Conservation (phyloP, 345 rosid species). For the Lenwebbia sp. region DNA sequence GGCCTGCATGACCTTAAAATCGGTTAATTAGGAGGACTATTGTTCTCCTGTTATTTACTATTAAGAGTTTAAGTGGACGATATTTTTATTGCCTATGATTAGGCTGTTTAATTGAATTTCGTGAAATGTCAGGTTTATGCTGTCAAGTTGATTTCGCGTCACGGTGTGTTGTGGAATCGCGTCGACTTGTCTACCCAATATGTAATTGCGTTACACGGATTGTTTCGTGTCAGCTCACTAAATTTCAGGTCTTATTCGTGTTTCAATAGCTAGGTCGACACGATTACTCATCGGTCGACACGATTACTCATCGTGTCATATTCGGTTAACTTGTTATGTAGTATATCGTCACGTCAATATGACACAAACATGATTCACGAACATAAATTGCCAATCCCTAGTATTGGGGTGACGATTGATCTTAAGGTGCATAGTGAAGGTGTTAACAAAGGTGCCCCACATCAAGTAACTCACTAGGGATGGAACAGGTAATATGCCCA, state of each 20-base stretch:
- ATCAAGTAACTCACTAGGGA: neutral
- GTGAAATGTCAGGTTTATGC: neutral
- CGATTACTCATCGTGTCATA: neutral
- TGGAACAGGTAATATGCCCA: neutral
- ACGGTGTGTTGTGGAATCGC: neutral
- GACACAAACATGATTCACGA: neutral
- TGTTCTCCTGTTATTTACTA: neutral
- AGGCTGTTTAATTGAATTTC: neutral
- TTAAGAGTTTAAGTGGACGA: neutral
- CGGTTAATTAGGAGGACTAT: neutral
- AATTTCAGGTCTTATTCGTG: neutral
- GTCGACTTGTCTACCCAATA: neutral
- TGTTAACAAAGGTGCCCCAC: neutral
- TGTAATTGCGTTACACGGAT: neutral
- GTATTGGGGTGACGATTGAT: neutral
- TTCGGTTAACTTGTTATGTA: neutral
- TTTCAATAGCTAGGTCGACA: neutral
- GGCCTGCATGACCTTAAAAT: neutral
- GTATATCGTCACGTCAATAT: neutral
- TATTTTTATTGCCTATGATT: no score
- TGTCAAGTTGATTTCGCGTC: neutral
- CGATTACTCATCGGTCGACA: no score
- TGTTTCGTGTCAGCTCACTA: neutral
- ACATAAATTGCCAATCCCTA: neutral
- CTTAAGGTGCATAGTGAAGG: neutral